Evolutionary conservation across 2,329 filamentous ascomycete genomes (phyloP).

Genomic region (Ambrosiella beaveri): DNA sequence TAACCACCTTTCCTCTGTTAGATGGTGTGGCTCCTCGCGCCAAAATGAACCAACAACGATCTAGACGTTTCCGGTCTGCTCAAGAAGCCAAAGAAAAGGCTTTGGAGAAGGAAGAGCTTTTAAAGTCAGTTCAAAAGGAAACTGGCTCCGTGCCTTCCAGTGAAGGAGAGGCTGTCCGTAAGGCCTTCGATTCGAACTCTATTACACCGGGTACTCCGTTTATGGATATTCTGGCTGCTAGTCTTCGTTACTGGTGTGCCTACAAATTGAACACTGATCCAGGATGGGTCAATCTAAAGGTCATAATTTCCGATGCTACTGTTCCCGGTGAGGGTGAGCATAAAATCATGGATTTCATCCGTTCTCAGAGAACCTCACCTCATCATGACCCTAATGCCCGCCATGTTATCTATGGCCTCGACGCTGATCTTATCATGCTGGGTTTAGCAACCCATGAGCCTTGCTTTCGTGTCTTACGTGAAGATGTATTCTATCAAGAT

Average conservation of each 20-base stretch:
- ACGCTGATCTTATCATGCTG: constrained; percentile 97
- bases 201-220: constrained; percentile 97
- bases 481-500: constrained; percentile 91
- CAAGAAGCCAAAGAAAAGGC: constrained; percentile 92
- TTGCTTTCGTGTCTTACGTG: constrained; percentile 85
- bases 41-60: constrained; percentile 99
- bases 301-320: constrained; percentile 96
- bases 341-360: constrained; percentile 97
- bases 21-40: constrained; percentile 94
- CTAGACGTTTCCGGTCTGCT: constrained; percentile 82
- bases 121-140: constrained; percentile 68
- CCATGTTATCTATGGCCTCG: constrained; percentile 94
- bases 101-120: constrained; percentile 71
- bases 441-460: constrained; percentile 94
- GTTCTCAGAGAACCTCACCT: constrained; percentile 77
- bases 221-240: constrained; percentile 86
- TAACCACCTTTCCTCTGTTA: constrained; percentile 19
- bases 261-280: constrained; percentile 97
- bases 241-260: constrained; percentile 87
- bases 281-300: constrained; percentile 85
- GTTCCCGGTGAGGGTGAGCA: constrained; percentile 97
- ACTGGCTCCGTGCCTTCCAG: constrained; percentile 32
- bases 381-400: constrained; percentile 92
- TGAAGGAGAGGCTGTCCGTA: constrained; percentile 48
- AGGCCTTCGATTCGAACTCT: constrained; percentile 74